phyloP scores from a whole-genome alignment of 768 basidiomycete genomes.

The Butyriboletus loyo region DNA sequence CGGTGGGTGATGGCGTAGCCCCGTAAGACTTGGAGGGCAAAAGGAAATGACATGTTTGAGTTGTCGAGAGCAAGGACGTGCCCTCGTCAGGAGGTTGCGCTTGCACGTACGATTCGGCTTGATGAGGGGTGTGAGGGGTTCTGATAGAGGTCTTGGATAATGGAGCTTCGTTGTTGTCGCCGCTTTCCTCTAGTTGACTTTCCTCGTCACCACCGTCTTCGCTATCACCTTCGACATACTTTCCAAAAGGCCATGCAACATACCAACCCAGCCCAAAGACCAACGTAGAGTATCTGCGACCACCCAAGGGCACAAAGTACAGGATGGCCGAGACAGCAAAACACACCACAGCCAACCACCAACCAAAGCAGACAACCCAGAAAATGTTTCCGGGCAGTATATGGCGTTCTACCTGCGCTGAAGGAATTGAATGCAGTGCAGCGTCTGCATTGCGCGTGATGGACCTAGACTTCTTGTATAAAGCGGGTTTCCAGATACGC shows the following conservation, averaged over 20 bases:
- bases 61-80: conserved; percentile 42
- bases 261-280: conserved; percentile 95
- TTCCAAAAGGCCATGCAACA: conserved; percentile 96
- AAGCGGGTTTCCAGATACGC: conserved; percentile 98
- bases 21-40: conserved; percentile 67
- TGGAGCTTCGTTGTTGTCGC: conserved; percentile 24
- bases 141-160: conserved; percentile 44
- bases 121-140: conserved; percentile 37
- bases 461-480: conserved; percentile 96
- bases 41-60: conserved; percentile 32
- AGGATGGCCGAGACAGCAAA: conserved; percentile 65
- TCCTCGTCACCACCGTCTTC: conserved; percentile 42
- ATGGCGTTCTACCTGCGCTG: conserved; percentile 90
- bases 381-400: conserved; percentile 91
- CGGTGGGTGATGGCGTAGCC: conserved; percentile 41
- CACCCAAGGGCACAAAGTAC: conserved; percentile 74
- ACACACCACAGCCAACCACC: conserved; percentile 84
- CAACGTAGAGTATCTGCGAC: conserved; percentile 78
- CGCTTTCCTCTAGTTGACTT: conserved; percentile 26
- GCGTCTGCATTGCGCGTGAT: conserved; percentile 96
- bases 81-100: conserved; percentile 39
- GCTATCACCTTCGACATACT: conserved; percentile 88
- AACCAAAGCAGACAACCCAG: conserved; percentile 88
- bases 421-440: conserved; percentile 89
- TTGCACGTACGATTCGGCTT: conserved; percentile 9